Evolutionary conservation across 2,329 filamentous ascomycete species (phyloP).

Genomic region (Aspergillus fischeri): DNA sequence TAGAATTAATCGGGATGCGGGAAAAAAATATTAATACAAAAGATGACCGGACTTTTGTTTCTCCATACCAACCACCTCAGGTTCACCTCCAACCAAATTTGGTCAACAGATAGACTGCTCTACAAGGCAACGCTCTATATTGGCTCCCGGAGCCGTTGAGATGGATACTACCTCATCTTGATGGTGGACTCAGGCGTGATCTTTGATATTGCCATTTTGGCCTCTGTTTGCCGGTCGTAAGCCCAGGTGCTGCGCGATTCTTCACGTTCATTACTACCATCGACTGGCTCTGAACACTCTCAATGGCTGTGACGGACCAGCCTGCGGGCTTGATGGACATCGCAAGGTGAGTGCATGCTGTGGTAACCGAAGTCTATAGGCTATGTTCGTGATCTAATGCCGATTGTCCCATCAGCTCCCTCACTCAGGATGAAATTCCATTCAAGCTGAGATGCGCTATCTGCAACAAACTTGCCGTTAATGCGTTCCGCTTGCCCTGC

Average conservation of each 20-base stretch:
- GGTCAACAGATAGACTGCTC: constrained; percentile 7
- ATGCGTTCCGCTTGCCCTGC: constrained; percentile 87
- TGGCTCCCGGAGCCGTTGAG: constrained; percentile 55
- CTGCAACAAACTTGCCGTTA: constrained; percentile 85
- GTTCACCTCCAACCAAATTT: constrained; percentile 10
- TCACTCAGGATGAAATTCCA: constrained; percentile 81
- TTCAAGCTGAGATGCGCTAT: constrained; percentile 92
- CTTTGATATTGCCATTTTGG: constrained; percentile 10
- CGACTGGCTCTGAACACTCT: constrained; percentile 3
- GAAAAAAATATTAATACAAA: neutral
- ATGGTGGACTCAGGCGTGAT: constrained; percentile 20
- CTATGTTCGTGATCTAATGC: neutral
- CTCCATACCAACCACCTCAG: constrained; percentile 16
- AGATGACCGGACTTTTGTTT: constrained; percentile 5
- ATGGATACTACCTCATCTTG: constrained; percentile 8
- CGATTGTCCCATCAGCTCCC: constrained; percentile 51
- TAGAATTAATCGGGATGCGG: neutral
- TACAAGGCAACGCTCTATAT: constrained; percentile 57
- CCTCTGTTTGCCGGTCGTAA: constrained; percentile 11
- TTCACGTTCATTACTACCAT: constrained; percentile 1
- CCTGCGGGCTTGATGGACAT: constrained; percentile 42
- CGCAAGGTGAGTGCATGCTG: constrained; percentile 30
- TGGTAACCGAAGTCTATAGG: too few species aligned
- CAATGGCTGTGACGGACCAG: constrained; percentile 39
- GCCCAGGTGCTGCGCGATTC: neutral